A percentile compares a stretch with the other conserved stretches of the same genome.
Conservation (phyloP, 1,284 basidiomycete species). For the Rhodotorula sp. region DNA sequence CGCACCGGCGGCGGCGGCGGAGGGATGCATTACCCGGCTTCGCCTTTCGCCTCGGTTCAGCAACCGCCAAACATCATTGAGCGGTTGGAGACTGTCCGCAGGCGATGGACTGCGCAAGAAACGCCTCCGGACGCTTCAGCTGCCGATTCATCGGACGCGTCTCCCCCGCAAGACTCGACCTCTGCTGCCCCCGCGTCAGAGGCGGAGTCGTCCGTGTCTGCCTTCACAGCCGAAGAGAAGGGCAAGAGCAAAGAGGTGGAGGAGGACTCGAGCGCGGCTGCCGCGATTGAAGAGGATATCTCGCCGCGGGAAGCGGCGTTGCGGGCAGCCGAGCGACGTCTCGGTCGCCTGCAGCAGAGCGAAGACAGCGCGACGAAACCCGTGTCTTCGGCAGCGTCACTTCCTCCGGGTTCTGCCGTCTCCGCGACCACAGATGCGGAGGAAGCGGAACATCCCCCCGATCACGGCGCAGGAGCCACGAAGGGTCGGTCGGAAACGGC, state of each 20-base stretch:
- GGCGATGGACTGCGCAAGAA: not conserved
- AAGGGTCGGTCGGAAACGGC: not conserved
- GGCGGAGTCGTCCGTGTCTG: not conserved
- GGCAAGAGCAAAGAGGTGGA: slow-evolving; percentile 5
- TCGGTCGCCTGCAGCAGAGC: not conserved
- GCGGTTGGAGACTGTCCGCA: slow-evolving; percentile 12
- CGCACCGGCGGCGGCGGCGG: slow-evolving; percentile 1
- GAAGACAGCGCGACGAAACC: not conserved
- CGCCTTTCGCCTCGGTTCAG: not conserved
- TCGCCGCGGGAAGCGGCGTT: slow-evolving; percentile 23
- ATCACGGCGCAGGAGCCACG: too few species aligned
- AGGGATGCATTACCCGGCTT: not conserved
- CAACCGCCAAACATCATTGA: slow-evolving; percentile 9
- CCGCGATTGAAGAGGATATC: not conserved
- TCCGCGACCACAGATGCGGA: not conserved
- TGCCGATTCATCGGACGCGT: not conserved
- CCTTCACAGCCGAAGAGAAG: not conserved
- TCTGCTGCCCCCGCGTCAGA: not conserved
- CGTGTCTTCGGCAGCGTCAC: not conserved
- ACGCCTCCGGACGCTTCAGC: not conserved
- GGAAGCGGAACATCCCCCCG: not conserved
- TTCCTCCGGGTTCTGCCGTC: not conserved
- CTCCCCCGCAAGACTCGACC: not conserved
- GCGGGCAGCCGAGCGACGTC: slow-evolving; percentile 23
- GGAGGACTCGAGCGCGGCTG: not conserved